Conservation (phyloP, 2,329 filamentous ascomycete species). For the Trichoderma afroharzianum region DNA sequence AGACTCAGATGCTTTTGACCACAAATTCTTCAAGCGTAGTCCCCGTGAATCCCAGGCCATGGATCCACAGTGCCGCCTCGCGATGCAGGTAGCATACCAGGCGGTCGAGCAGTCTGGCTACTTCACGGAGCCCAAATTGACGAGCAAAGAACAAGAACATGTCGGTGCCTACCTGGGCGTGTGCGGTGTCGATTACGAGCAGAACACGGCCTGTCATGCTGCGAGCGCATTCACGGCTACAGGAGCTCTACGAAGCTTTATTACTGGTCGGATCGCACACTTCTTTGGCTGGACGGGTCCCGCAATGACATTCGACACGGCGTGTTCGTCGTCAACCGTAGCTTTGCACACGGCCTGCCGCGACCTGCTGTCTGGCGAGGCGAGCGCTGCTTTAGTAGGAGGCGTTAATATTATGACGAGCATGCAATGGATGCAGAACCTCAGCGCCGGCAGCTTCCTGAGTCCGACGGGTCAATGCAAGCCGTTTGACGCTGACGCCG, state of each 20-base stretch:
- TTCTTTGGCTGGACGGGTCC: neutral
- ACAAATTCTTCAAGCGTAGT: neutral
- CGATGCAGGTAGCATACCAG: neutral
- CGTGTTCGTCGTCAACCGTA: neutral
- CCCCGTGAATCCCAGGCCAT: neutral
- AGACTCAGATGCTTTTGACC: neutral
- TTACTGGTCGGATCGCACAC: neutral
- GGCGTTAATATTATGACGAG: neutral
- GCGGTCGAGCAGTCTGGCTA: neutral
- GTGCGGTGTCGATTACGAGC: neutral
- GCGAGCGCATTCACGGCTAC: neutral
- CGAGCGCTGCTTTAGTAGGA: fast-evolving
- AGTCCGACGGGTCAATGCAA: neutral
- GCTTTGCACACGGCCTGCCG: neutral
- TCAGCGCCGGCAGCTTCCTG: neutral
- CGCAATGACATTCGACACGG: neutral
- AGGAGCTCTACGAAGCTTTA: fast-evolving
- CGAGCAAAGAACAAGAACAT: neutral
- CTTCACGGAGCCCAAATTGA: neutral
- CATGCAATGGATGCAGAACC: neutral
- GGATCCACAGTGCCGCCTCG: neutral
- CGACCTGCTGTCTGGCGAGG: neutral
- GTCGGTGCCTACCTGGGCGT: neutral
- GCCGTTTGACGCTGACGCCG: neutral
- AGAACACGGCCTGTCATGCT: neutral